Percentiles rank a stretch among this genome's conserved stretches.
These are phyloP conservation scores for Limnomonas spitsbergensis DNA, from an alignment of 139 green algal species.

Conservation along the genomic window DNA sequence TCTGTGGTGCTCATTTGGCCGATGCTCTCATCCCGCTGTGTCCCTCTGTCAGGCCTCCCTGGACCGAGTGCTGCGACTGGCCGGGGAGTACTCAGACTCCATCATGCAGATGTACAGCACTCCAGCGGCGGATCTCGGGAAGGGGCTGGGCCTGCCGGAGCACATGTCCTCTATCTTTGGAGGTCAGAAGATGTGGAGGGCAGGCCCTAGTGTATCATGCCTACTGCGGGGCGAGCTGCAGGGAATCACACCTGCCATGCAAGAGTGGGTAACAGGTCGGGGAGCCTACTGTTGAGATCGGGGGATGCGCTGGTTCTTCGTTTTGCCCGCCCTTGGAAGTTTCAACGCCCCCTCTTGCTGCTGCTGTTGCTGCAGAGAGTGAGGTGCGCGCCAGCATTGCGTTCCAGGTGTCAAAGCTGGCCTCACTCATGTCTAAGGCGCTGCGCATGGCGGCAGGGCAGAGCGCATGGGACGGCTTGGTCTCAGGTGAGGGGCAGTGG, in stretches of 20 bases:
- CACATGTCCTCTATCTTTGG: slow-evolving; percentile 68
- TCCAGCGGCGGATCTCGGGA: slow-evolving; percentile 55
- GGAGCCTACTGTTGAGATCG: too few species aligned
- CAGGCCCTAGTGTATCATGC: too few species aligned
- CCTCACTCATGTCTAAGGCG: slow-evolving; percentile 54
- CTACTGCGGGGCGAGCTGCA: neutral
- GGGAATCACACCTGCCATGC: neutral
- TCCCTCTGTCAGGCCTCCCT: slow-evolving; percentile 70
- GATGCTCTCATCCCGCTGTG: too few species aligned
- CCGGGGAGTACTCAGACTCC: slow-evolving; percentile 69
- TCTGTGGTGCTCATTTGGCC: neutral
- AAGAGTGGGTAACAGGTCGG: neutral
- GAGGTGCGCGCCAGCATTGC: slow-evolving; percentile 83
- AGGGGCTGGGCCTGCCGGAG: slow-evolving; percentile 67
- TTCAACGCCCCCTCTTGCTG: too few species aligned
- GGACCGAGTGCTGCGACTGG: slow-evolving; percentile 76
- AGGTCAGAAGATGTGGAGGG: slow-evolving; percentile 51
- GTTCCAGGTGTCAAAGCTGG: slow-evolving; percentile 88
- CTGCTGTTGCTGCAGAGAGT: too few species aligned
- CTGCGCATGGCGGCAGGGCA: slow-evolving; percentile 43
- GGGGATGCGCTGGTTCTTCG: too few species aligned
- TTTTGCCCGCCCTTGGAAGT: too few species aligned
- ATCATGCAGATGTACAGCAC: slow-evolving; percentile 59
- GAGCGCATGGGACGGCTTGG: slow-evolving; percentile 82
- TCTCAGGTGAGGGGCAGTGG: slow-evolving; percentile 47